Base-by-base conservation (phyloP, 2,329 filamentous ascomycete genomes). In the Hymenoscyphus scutula region DNA sequence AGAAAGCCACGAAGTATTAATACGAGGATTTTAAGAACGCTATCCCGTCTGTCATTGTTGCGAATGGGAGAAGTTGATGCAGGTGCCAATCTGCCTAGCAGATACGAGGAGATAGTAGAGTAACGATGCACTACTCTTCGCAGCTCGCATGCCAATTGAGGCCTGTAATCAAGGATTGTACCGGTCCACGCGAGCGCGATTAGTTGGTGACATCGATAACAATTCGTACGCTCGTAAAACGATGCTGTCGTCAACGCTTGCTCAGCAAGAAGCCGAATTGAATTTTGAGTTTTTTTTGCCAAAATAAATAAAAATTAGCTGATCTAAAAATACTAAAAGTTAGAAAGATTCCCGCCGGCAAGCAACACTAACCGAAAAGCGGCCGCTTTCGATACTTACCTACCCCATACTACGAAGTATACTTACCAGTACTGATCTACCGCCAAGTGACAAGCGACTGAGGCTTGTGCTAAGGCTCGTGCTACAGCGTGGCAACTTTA, bases 371-470 rank as follows among this genome's bases (percentile, higher is more conserved):
- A 6, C 45, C 45, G 45, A 23, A n/a, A n/a, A n/a, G n/a, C n/a
- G n/a, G n/a, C n/a, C n/a, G n/a, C n/a, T n/a, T n/a, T n/a, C n/a
- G n/a, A n/a, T n/a, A n/a, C n/a, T n/a, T n/a, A n/a, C n/a, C n/a
- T n/a, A n/a, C n/a, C n/a, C n/a, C n/a, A n/a, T n/a, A n/a, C n/a
- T n/a, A n/a, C n/a, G n/a, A n/a, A n/a, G n/a, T n/a, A n/a, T n/a
- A n/a, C n/a, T n/a, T n/a, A n/a, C n/a, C n/a, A n/a, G n/a, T n/a
- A n/a, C 23, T 51, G 45, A 51, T 51, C 45, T 51, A 25, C 45
- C n/a, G 45, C 45, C 45, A 51, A 51, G 45, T 51, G 23, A 23
- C 45, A 51, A 51, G 45, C 19, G 23, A 51, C 19, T 51, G 45
- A 51, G 45, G 45, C 23, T 51, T 19, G 45, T 51, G 45, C 17